Evolutionary conservation across 169 alveolate genomes (phyloP).

Genomic region (Babesia bigemina): DNA sequence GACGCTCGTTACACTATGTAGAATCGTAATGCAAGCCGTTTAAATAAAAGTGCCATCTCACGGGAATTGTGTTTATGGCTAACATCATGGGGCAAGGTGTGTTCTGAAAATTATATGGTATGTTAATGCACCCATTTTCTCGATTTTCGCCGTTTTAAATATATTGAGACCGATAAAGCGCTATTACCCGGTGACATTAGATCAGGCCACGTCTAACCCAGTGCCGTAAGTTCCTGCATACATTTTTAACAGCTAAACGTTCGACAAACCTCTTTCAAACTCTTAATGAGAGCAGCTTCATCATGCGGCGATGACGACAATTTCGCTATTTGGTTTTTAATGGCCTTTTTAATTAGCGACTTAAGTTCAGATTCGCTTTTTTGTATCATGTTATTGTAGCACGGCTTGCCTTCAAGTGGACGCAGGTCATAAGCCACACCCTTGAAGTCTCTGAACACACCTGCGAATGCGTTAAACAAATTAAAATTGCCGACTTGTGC

Average conservation of each 20-base stretch:
- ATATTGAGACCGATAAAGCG: too few relatives aligned
- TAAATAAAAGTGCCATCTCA: too few relatives aligned
- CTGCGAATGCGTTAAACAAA: constrained; percentile 17
- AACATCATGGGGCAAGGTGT: too few relatives aligned
- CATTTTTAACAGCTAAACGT: background rate
- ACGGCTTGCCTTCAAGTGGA: constrained; percentile 88
- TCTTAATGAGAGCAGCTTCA: constrained; percentile 28
- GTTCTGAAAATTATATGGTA: too few relatives aligned
- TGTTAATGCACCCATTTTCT: too few relatives aligned
- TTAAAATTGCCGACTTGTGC: too few relatives aligned
- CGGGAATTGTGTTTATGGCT: too few relatives aligned
- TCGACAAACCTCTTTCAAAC: constrained; percentile 39
- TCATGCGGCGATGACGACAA: constrained; percentile 27
- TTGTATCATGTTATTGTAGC: constrained; percentile 75
- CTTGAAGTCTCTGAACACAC: constrained; percentile 85
- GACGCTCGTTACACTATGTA: too few relatives aligned
- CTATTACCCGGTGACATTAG: too few relatives aligned
- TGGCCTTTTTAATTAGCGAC: constrained; percentile 67
- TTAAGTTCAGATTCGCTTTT: constrained; percentile 65
- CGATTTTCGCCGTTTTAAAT: too few relatives aligned
- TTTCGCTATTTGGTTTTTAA: constrained; percentile 66
- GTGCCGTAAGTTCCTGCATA: constrained; percentile 33
- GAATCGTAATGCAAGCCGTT: too few relatives aligned
- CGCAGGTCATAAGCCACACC: constrained; percentile 91
- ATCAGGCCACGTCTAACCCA: background rate